Evolutionary conservation across 768 basidiomycete species (phyloP).

Genomic region (Macrocybe gigantea): DNA sequence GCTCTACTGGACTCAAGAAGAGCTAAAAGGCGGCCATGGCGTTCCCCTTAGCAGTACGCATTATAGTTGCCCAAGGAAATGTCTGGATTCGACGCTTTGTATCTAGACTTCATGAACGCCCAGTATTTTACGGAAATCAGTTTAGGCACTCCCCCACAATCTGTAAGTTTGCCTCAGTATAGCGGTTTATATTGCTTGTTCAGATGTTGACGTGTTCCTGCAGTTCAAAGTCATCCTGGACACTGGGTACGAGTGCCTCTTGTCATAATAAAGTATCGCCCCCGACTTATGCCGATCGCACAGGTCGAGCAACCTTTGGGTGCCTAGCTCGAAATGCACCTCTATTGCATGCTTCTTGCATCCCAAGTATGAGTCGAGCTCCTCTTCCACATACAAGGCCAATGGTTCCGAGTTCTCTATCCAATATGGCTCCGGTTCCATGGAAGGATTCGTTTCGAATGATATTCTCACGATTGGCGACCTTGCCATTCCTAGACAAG

Average conservation of each 20-base stretch:
- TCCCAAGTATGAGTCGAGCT: constrained; percentile 76
- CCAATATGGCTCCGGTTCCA: constrained; percentile 92
- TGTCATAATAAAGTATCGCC: neutral
- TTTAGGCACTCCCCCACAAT: constrained; percentile 81
- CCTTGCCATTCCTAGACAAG: constrained; percentile 62
- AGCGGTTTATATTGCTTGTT: neutral
- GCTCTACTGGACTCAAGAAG: constrained; percentile 79
- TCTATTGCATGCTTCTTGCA: constrained; percentile 95
- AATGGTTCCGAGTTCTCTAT: constrained; percentile 90
- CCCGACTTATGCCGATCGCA: constrained; percentile 5
- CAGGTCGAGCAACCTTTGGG: constrained; percentile 92
- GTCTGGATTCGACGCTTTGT: constrained; percentile 1
- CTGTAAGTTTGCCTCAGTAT: constrained; percentile 34
- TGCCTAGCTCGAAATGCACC: constrained; percentile 74
- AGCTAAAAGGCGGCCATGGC: constrained; percentile 69
- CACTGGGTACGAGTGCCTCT: constrained; percentile 53
- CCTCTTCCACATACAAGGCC: constrained; percentile 81
- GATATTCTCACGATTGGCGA: constrained; percentile 83
- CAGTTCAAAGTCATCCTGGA: constrained; percentile 95
- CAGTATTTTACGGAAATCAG: constrained; percentile 91
- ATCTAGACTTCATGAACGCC: constrained; percentile 92
- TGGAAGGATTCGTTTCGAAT: constrained; percentile 92
- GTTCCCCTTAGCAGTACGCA: constrained; percentile 86
- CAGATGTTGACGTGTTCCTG: neutral
- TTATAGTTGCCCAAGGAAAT: neutral